These are phyloP conservation scores for Rhazya stricta DNA, from an alignment of 257 asterid species.

Conservation along the genomic window DNA sequence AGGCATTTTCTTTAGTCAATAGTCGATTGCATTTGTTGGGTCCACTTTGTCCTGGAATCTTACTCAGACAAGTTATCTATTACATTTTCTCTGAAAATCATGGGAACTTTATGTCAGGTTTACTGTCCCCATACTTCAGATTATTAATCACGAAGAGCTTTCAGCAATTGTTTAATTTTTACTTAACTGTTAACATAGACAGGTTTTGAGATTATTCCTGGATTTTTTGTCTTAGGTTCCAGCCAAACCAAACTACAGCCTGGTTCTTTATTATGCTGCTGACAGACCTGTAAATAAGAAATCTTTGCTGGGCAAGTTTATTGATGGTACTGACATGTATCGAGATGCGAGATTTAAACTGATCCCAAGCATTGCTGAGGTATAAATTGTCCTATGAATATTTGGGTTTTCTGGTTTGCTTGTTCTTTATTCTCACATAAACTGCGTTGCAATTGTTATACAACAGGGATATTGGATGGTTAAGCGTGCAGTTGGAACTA, in stretches of 20 bases:
- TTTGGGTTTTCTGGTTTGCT: constrained; percentile 1
- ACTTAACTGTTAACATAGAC: neutral
- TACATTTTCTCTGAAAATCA: neutral
- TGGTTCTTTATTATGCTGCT: constrained; percentile 89
- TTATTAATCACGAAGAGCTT: neutral
- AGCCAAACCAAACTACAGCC: constrained; percentile 91
- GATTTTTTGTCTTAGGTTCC: constrained; percentile 66
- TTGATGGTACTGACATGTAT: constrained; percentile 77
- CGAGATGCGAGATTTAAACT: constrained; percentile 97
- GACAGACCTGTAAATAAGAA: constrained; percentile 72
- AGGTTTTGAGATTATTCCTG: constrained; percentile 16
- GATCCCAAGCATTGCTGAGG: constrained; percentile 96
- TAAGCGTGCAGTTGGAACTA: constrained; percentile 97
- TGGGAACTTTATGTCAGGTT: neutral
- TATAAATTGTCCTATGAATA: constrained; percentile 19
- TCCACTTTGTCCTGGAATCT: neutral
- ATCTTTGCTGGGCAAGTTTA: constrained; percentile 77
- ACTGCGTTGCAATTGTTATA: neutral
- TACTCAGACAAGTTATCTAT: neutral
- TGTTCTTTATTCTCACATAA: neutral
- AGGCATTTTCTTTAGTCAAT: neutral
- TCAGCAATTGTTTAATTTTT: neutral
- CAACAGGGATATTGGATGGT: constrained; percentile 99
- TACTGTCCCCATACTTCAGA: neutral
- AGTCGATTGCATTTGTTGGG: neutral